Evolutionary conservation across 306 rosid species (phyloP).

Genomic region (Prunus salicina): DNA sequence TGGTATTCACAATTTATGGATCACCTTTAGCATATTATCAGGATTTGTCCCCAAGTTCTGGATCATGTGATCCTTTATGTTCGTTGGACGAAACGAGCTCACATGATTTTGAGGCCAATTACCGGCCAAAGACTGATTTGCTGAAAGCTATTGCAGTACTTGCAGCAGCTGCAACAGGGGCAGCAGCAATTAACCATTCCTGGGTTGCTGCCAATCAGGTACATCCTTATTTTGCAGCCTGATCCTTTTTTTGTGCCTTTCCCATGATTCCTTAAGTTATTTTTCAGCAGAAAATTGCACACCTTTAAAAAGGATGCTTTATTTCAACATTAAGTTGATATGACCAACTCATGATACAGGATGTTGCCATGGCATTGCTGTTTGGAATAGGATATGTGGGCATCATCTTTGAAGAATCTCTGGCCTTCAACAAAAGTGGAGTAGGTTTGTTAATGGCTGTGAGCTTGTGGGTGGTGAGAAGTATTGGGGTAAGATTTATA

Average conservation of each 20-base stretch:
- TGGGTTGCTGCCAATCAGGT: conserved; percentile 99
- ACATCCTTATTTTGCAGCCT: conserved; percentile 19
- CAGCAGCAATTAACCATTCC: conserved; percentile 83
- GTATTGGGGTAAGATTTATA: conserved; percentile 72
- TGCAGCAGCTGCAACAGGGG: conserved; percentile 65
- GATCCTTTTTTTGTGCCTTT: conserved; percentile 7
- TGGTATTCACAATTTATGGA: conserved; percentile 19
- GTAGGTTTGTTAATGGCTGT: conserved; percentile 98
- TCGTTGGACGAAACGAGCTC: conserved; percentile 77
- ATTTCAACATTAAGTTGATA: conserved; percentile 14
- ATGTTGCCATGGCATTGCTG: conserved; percentile 87
- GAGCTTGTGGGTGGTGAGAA: conserved; percentile 84
- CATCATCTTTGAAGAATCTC: conserved; percentile 91
- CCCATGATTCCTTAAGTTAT: conserved; percentile 1
- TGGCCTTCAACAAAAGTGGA: conserved; percentile 95
- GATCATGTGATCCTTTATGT: conserved; percentile 76
- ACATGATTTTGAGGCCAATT: conserved; percentile 50
- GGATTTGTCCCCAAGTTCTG: conserved; percentile 53
- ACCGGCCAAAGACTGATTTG: conserved; percentile 79
- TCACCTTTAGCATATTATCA: conserved; percentile 37
- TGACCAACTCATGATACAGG: conserved; percentile 40
- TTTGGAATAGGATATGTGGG: conserved; percentile 93
- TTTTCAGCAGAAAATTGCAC: not conserved
- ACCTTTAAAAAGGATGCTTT: not conserved
- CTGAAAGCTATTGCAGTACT: conserved; percentile 79